Evolutionary conservation across 345 rosid genomes (phyloP).

Genomic region (Salix viminalis): DNA sequence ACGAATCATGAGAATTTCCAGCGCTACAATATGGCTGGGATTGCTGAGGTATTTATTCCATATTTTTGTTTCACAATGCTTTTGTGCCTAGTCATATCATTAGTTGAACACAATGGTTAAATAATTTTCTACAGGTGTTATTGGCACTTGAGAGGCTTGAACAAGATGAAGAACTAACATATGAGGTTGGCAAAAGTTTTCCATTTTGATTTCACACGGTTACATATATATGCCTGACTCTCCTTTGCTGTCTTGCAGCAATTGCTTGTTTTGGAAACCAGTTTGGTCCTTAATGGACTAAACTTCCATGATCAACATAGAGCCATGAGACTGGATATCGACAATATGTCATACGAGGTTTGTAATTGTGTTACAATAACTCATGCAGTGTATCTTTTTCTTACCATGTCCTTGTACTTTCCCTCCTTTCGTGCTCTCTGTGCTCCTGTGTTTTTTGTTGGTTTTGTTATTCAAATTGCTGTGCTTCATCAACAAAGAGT

Average conservation of each 20-base stretch:
- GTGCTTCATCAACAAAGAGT: not conserved
- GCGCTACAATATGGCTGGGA: slow-evolving; percentile 66
- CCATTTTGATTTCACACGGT: slow-evolving; percentile 1
- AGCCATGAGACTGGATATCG: slow-evolving; percentile 94
- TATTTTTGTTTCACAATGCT: not conserved
- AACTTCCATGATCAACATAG: slow-evolving; percentile 81
- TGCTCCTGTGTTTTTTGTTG: not conserved
- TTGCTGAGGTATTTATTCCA: slow-evolving; percentile 66
- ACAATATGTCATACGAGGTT: slow-evolving; percentile 97
- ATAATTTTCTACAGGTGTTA: slow-evolving; percentile 48
- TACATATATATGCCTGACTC: slow-evolving; percentile 1
- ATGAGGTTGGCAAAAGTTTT: slow-evolving; percentile 54
- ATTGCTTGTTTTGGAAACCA: slow-evolving; percentile 74
- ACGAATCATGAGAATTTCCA: slow-evolving; percentile 49
- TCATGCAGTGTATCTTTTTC: not conserved
- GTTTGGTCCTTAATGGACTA: slow-evolving; percentile 62
- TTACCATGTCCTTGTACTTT: not conserved
- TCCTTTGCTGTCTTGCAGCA: slow-evolving; percentile 52
- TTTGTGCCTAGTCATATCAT: not conserved
- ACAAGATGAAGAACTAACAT: slow-evolving; percentile 71
- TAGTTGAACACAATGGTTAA: not conserved
- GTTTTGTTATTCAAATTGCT: not conserved
- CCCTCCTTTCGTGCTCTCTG: not conserved
- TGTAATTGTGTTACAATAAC: slow-evolving; percentile 17
- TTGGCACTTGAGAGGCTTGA: slow-evolving; percentile 89